phyloP scores from a whole-genome alignment of 2,329 filamentous ascomycete species.

The Hypomyces rosellus region DNA sequence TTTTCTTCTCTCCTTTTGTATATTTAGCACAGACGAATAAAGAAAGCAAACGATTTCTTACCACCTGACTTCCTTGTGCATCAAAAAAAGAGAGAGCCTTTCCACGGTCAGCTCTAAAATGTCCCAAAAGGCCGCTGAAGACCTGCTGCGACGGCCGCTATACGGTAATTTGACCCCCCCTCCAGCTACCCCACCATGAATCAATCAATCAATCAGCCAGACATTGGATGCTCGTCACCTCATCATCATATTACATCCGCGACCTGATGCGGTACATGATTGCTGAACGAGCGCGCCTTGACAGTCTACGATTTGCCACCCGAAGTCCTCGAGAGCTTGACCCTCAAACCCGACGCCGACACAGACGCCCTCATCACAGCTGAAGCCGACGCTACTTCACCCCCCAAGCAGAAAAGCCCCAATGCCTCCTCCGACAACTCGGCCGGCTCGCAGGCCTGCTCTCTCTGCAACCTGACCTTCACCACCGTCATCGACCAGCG shows the following conservation, averaged over 20 bases:
- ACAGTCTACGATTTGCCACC: conserved; percentile 76
- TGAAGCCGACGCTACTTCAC: conserved; percentile 19
- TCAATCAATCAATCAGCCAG: not conserved
- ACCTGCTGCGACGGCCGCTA: conserved; percentile 44
- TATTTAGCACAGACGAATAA: too few species aligned
- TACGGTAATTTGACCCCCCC: conserved; percentile 34
- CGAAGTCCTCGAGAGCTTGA: conserved; percentile 64
- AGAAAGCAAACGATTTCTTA: too few species aligned
- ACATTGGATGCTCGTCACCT: not conserved
- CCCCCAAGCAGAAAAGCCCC: not conserved
- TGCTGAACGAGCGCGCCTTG: not conserved
- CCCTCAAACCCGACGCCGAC: conserved; percentile 34
- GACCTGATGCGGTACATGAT: not conserved
- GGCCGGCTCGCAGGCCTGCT: conserved; percentile 67
- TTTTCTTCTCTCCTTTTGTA: too few species aligned
- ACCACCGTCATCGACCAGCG: conserved; percentile 71
- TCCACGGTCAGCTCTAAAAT: conserved; percentile 19
- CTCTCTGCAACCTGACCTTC: conserved; percentile 70
- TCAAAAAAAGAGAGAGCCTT: too few species aligned
- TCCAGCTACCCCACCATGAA: not conserved
- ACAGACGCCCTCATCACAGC: conserved; percentile 15
- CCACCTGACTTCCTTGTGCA: too few species aligned
- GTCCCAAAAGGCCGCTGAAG: conserved; percentile 35
- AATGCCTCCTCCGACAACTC: conserved; percentile 23
- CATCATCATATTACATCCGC: not conserved